Evolutionary conservation across 164 flowering plant species (phyloP).

Genomic region (Dillenia turbinata): DNA sequence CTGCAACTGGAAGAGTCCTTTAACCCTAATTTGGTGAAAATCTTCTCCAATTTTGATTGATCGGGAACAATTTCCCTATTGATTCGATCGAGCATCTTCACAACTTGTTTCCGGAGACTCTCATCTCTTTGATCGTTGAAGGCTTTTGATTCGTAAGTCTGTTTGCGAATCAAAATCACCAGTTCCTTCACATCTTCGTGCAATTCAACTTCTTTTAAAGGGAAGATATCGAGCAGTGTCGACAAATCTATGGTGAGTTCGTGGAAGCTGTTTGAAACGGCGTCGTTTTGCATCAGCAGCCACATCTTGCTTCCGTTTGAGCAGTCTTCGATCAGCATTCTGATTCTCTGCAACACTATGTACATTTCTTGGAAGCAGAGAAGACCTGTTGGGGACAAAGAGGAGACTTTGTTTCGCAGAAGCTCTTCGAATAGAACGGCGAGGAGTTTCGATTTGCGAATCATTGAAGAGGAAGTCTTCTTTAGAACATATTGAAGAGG

Average conservation of each 20-base stretch:
- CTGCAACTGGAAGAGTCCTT: slow-evolving; percentile 43
- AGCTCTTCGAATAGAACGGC: slow-evolving; percentile 55
- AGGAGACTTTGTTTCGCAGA: slow-evolving; percentile 12
- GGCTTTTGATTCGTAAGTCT: slow-evolving; percentile 27
- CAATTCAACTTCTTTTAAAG: slow-evolving; percentile 33
- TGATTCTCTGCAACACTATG: slow-evolving; percentile 54
- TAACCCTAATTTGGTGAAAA: slow-evolving; percentile 40
- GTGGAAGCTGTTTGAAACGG: slow-evolving; percentile 44
- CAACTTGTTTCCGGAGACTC: slow-evolving; percentile 32
- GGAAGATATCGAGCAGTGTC: slow-evolving; percentile 70
- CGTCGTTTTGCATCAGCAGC: slow-evolving; percentile 44
- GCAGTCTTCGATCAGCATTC: slow-evolving; percentile 50
- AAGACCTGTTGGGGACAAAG: slow-evolving; percentile 35
- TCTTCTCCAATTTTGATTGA: slow-evolving; percentile 19
- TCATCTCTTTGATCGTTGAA: slow-evolving; percentile 35
- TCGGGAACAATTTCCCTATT: slow-evolving; percentile 58
- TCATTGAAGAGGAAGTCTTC: slow-evolving; percentile 36
- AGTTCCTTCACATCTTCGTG: slow-evolving; percentile 58
- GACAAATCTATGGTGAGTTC: slow-evolving; percentile 56
- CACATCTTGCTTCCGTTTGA: slow-evolving; percentile 48
- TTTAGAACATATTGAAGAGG: slow-evolving; percentile 34
- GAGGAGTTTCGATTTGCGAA: slow-evolving; percentile 47
- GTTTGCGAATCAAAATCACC: slow-evolving; percentile 46
- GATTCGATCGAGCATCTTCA: slow-evolving; percentile 46
- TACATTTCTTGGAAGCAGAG: slow-evolving; percentile 76